phyloP scores from a whole-genome alignment of 2,329 filamentous ascomycete genomes.

The Orbilia ellipsospora region DNA sequence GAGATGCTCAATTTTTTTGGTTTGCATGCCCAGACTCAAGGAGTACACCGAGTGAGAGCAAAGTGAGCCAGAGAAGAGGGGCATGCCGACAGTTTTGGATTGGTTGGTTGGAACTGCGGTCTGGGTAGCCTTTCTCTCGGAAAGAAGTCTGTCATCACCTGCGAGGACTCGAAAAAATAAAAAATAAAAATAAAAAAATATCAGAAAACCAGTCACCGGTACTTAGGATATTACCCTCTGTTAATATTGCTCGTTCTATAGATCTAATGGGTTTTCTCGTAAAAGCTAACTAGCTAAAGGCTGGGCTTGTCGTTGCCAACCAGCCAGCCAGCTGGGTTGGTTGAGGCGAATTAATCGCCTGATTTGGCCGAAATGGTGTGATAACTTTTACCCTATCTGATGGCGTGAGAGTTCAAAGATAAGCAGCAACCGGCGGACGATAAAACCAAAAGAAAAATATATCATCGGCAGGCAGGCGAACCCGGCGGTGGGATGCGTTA shows the following conservation, averaged over 20 bases:
- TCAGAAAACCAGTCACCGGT: constrained; percentile 4
- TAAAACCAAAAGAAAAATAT: constrained; percentile 32
- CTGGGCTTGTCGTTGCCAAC: constrained; percentile 4
- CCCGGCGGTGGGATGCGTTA: constrained; percentile 52
- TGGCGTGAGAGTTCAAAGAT: constrained; percentile 55
- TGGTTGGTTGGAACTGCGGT: background rate
- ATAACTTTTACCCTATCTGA: constrained; percentile 55
- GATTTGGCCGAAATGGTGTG: constrained; percentile 54
- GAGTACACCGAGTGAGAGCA: background rate
- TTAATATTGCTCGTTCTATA: too few relatives aligned
- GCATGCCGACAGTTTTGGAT: constrained; percentile 37
- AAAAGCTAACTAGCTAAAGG: constrained; percentile 2
- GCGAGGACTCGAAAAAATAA: background rate
- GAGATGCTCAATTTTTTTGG: constrained; percentile 1
- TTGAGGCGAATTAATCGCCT: constrained; percentile 45
- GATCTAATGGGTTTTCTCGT: too few relatives aligned
- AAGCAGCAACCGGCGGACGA: constrained; percentile 28
- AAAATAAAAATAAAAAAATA: constrained; percentile 5
- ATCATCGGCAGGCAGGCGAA: constrained; percentile 53
- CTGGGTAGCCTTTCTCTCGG: background rate
- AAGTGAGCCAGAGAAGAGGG: constrained; percentile 25
- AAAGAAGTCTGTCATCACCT: background rate
- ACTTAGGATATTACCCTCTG: background rate
- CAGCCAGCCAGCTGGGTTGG: constrained; percentile 29
- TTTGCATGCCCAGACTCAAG: constrained; percentile 22